Conservation (phyloP, 352 stramenopile species). For the Phytophthora tentaculata region DNA sequence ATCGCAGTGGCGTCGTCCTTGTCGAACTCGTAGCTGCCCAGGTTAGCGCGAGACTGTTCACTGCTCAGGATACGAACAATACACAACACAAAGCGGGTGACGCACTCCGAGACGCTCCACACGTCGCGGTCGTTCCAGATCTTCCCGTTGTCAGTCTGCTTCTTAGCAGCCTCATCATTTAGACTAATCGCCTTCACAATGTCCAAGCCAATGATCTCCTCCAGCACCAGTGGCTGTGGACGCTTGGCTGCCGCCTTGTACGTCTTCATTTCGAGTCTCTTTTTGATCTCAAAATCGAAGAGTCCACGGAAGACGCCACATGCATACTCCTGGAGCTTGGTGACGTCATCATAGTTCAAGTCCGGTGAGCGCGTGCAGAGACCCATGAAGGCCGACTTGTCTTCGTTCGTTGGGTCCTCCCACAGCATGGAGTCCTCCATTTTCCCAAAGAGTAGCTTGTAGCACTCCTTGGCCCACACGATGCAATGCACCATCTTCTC, state of each 20-base stretch:
- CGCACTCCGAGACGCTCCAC: constrained; percentile 90
- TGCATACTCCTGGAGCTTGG: constrained; percentile 69
- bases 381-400: constrained; percentile 89
- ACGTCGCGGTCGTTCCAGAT: constrained; percentile 83
- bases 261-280: constrained; percentile 95
- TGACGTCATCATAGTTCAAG: constrained; percentile 52
- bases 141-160: constrained; percentile 39
- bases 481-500: constrained; percentile 99
- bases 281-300: constrained; percentile 96
- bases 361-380: constrained; percentile 55
- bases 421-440: constrained; percentile 96
- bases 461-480: constrained; percentile 97
- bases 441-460: constrained; percentile 90
- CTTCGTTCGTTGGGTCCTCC: constrained; percentile 80
- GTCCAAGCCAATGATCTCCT: constrained; percentile 56
- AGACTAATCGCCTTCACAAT: constrained; percentile 49
- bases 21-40: constrained; percentile 94
- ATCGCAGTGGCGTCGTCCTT: constrained; percentile 98
- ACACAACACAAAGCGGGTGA: constrained; percentile 84
- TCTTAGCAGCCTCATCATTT: constrained; percentile 28
- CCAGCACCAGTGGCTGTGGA: constrained; percentile 80
- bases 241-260: constrained; percentile 96
- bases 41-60: constrained; percentile 53
- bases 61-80: constrained; percentile 70
- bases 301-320: constrained; percentile 86